Conservation (phyloP, 495 filamentous ascomycete species). For the Lepidopterella palustris region DNA sequence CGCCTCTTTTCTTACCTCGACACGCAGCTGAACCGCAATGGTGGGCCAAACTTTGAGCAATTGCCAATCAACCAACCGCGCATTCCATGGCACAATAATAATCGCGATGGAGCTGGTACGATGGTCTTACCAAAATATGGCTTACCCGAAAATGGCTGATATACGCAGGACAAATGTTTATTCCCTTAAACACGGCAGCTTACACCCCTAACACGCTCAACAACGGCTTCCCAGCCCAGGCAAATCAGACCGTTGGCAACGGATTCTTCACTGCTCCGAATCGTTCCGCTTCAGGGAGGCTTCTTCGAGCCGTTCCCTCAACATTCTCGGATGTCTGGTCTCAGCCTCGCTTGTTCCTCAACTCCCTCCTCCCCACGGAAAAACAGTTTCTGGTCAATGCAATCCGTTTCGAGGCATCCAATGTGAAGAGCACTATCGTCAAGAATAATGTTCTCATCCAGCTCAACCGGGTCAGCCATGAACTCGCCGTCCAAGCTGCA, state of each 20-base stretch:
- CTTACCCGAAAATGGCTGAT: slow-evolving; percentile 1
- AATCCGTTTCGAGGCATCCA: slow-evolving; percentile 65
- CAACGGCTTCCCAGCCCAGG: slow-evolving; percentile 57
- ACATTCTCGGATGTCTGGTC: slow-evolving; percentile 72
- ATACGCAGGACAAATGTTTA: slow-evolving; percentile 27
- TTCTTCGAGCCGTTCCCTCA: slow-evolving; percentile 53
- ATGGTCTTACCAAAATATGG: background rate
- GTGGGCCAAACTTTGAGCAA: slow-evolving; percentile 67
- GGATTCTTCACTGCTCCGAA: slow-evolving; percentile 69
- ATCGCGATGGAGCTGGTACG: slow-evolving; percentile 28
- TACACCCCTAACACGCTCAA: slow-evolving; percentile 66
- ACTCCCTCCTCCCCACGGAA: slow-evolving; percentile 62
- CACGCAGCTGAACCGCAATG: slow-evolving; percentile 65
- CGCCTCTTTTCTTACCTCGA: slow-evolving; percentile 75
- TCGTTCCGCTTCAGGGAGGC: slow-evolving; percentile 47
- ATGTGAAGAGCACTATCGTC: slow-evolving; percentile 51
- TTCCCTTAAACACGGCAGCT: slow-evolving; percentile 31
- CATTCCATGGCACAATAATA: slow-evolving; percentile 26
- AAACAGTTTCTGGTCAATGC: slow-evolving; percentile 75
- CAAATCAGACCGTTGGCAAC: slow-evolving; percentile 59
- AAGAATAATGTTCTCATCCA: slow-evolving; percentile 60
- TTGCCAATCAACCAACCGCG: slow-evolving; percentile 62
- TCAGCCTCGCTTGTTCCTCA: slow-evolving; percentile 70
- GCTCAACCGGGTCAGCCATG: slow-evolving; percentile 64
- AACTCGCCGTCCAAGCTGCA: slow-evolving; percentile 62